These are phyloP conservation scores for Wallacemonas sp. DNA, from an alignment of 208 protist genomes.

Conservation along the genomic window DNA sequence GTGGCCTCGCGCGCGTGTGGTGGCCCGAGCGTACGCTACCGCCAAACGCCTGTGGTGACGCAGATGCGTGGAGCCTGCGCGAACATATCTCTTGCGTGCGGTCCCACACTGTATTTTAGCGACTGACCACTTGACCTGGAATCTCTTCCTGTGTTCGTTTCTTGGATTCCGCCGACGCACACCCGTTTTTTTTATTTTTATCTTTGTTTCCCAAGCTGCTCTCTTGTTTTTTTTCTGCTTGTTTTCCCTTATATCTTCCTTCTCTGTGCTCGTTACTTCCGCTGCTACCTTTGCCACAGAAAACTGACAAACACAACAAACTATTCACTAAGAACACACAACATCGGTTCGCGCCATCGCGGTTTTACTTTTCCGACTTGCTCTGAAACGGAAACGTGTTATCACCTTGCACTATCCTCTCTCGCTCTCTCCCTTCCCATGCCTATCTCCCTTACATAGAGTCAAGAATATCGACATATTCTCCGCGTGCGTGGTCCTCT, in stretches of 20 bases:
- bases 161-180: too few relatives aligned
- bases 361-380: slow-evolving; percentile 10
- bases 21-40: too few relatives aligned
- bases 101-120: slow-evolving; percentile 65
- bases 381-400: too few relatives aligned
- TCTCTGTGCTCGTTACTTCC: slow-evolving; percentile 21
- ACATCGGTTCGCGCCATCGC: background rate
- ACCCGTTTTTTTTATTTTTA: slow-evolving; percentile 1
- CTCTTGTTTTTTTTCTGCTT: slow-evolving; percentile 9
- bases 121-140: slow-evolving; percentile 2
- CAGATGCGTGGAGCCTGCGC: slow-evolving; percentile 37
- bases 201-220: slow-evolving; percentile 14
- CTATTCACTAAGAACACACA: too few relatives aligned
- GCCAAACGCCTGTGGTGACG: background rate
- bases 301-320: slow-evolving; percentile 6
- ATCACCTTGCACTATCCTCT: too few relatives aligned
- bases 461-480: too few relatives aligned
- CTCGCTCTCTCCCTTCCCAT: too few relatives aligned
- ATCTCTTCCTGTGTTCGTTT: too few relatives aligned
- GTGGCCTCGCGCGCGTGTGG: too few relatives aligned
- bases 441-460: too few relatives aligned
- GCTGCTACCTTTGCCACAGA: background rate
- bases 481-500: too few relatives aligned
- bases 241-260: background rate
- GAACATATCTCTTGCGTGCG: slow-evolving; percentile 61